A percentile compares a stretch with the other conserved stretches of the same genome.
These are phyloP conservation scores for Porpolomopsis calyptriformis DNA, from an alignment of 768 basidiomycete genomes.

Conservation along the genomic window DNA sequence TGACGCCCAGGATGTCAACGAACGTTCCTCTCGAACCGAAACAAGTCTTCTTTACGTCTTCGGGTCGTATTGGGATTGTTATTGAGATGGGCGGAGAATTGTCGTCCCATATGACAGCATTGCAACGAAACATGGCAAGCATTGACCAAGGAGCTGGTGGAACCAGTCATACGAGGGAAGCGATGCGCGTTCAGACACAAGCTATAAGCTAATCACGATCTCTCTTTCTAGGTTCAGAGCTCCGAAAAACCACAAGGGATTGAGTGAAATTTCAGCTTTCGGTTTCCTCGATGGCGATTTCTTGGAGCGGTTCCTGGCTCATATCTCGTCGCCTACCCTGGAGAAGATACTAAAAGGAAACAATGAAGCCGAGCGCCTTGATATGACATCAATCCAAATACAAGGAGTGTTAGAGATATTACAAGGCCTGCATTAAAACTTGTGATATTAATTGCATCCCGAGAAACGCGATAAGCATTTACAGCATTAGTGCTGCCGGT, in stretches of 20 bases:
- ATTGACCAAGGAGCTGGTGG: conserved; percentile 44
- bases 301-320: conserved; percentile 53
- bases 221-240: conserved; percentile 50
- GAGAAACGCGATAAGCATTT: too few relatives aligned
- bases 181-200: neutral
- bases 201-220: conserved; percentile 4
- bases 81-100: conserved; percentile 44
- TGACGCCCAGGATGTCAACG: conserved; percentile 36
- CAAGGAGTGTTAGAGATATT: conserved; percentile 37
- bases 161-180: conserved; percentile 43
- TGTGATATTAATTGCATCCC: too few relatives aligned
- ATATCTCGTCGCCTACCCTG: conserved; percentile 33
- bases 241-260: conserved; percentile 50
- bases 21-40: conserved; percentile 38
- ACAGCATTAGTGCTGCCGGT: too few relatives aligned
- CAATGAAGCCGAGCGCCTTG: conserved; percentile 48
- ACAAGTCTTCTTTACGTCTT: conserved; percentile 66
- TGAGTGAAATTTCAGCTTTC: conserved; percentile 45
- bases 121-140: conserved; percentile 66
- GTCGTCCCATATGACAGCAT: conserved; percentile 48
- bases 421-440: conserved; percentile 43
- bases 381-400: conserved; percentile 33
- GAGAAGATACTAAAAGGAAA: conserved; percentile 45
- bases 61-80: conserved; percentile 70
- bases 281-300: conserved; percentile 90